phyloP scores from a whole-genome alignment of 352 stramenopile genomes.

The Pythium diclinum region DNA sequence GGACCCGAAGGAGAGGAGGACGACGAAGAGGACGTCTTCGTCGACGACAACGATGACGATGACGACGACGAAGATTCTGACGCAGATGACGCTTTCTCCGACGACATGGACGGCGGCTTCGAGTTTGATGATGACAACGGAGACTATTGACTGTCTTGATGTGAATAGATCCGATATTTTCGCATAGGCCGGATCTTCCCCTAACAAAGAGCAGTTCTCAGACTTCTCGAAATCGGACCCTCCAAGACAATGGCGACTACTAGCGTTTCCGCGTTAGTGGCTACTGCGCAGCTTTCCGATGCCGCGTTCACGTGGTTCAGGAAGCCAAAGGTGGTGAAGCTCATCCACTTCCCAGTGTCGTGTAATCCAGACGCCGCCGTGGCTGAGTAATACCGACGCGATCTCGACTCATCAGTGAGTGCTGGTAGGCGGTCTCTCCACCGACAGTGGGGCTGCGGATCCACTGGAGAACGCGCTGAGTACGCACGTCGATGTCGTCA shows the following conservation, averaged over 20 bases:
- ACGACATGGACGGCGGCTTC: background rate
- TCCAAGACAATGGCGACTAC: no score
- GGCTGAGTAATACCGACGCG: no score
- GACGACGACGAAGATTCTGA: constrained; percentile 87
- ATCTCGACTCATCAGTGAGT: no score
- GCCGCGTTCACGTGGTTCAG: background rate
- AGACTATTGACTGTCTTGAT: background rate
- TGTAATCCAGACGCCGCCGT: no score
- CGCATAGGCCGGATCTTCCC: no score
- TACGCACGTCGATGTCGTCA: no score
- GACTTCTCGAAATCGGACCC: no score
- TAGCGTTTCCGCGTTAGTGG: no score
- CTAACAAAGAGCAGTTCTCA: no score
- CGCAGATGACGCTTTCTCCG: background rate
- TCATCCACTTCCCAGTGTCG: background rate
- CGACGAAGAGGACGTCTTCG: background rate
- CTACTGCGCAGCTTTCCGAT: background rate
- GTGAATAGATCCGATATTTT: background rate
- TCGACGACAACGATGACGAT: constrained; percentile 85
- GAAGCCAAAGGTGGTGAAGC: background rate
- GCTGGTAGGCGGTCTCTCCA: no score
- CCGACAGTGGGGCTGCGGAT: no score
- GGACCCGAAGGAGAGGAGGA: background rate
- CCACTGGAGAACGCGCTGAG: no score
- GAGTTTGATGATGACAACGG: background rate